Evolutionary conservation across 768 basidiomycete species (phyloP).

Genomic region (Butyriboletus loyo): DNA sequence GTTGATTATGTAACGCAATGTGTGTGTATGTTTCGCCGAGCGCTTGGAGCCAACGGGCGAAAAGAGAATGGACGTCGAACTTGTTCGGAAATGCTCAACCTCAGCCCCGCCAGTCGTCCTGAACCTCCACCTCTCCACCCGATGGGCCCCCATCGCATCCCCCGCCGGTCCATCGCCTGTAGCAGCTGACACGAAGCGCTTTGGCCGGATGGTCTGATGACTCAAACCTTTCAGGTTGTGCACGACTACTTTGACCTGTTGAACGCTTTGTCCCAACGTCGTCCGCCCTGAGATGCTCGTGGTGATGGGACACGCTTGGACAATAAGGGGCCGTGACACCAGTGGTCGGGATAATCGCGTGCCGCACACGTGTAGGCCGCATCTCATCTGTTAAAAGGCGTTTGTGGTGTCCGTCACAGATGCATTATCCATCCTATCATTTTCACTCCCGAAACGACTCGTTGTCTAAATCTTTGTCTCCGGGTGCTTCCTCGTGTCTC

Average conservation of each 20-base stretch:
- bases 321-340: slow-evolving; percentile 7
- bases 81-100: not conserved
- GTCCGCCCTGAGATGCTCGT: not conserved
- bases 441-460: slow-evolving; percentile 2
- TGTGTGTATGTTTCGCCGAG: not conserved
- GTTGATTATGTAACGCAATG: slow-evolving; percentile 14
- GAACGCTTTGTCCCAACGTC: slow-evolving; percentile 12
- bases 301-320: slow-evolving; percentile 12
- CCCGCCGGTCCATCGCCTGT: not conserved
- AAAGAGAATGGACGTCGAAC: not conserved
- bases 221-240: not conserved
- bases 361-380: slow-evolving; percentile 30
- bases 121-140: not conserved
- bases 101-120: not conserved
- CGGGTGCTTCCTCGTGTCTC: not conserved
- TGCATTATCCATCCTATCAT: slow-evolving; percentile 16
- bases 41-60: not conserved
- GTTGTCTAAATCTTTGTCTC: not conserved
- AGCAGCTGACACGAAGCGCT: not conserved
- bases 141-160: not conserved
- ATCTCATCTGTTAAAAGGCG: slow-evolving; percentile 32
- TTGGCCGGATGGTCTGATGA: slow-evolving; percentile 1
- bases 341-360: slow-evolving; percentile 30
- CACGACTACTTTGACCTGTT: slow-evolving; percentile 1
- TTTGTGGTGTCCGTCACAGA: slow-evolving; percentile 20